A percentile compares a stretch with the other conserved stretches of the same genome.
Conservation (phyloP, 352 stramenopile species). For the Phytophthora sansomeana region DNA sequence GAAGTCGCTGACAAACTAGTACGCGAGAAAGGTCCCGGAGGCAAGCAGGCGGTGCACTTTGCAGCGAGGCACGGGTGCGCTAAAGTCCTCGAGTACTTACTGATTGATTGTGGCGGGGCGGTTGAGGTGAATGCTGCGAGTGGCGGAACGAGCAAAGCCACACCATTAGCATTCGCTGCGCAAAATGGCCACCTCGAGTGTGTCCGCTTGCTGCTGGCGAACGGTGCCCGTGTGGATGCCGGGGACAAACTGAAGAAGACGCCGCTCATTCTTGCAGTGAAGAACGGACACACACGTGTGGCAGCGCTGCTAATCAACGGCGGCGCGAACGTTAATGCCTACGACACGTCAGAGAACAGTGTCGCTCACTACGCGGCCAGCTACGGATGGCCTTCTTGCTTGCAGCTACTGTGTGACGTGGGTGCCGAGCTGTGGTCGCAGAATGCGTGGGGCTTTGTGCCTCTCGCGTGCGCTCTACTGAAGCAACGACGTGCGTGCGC, state of each 20-base stretch:
- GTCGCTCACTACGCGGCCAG: slow-evolving; percentile 79
- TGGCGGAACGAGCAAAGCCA: slow-evolving; percentile 54
- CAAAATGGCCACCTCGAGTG: slow-evolving; percentile 66
- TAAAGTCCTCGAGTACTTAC: slow-evolving; percentile 53
- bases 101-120: slow-evolving; percentile 47
- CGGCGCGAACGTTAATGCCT: slow-evolving; percentile 80
- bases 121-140: slow-evolving; percentile 60
- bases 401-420: slow-evolving; percentile 60
- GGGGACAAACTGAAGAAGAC: slow-evolving; percentile 85
- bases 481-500: slow-evolving; percentile 66
- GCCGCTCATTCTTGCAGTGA: slow-evolving; percentile 77
- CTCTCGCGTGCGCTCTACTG: slow-evolving; percentile 71
- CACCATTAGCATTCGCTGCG: slow-evolving; percentile 65
- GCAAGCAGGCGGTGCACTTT: slow-evolving; percentile 73
- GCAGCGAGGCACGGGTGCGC: slow-evolving; percentile 53
- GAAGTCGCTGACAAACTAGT: slow-evolving; percentile 61
- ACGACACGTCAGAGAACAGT: slow-evolving; percentile 81
- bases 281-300: slow-evolving; percentile 71
- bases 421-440: slow-evolving; percentile 73
- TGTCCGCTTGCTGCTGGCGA: slow-evolving; percentile 56
- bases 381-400: slow-evolving; percentile 77
- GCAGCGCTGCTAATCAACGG: slow-evolving; percentile 69
- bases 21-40: slow-evolving; percentile 52
- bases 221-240: slow-evolving; percentile 64
- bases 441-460: slow-evolving; percentile 82